phyloP scores from a whole-genome alignment of 257 asterid genomes.

The Salvia rosmarinus region DNA sequence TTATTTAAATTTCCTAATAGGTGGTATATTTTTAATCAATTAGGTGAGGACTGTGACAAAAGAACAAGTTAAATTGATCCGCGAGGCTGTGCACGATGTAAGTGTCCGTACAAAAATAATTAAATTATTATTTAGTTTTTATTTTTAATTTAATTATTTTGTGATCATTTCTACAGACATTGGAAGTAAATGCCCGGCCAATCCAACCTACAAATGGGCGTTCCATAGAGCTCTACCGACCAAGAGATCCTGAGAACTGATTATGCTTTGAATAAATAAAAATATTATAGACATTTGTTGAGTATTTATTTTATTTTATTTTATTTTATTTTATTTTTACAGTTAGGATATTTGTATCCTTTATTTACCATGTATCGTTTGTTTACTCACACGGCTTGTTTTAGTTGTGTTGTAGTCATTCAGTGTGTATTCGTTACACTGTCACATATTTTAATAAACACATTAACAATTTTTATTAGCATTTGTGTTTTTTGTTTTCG shows the following conservation, averaged over 20 bases:
- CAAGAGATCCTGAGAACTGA: constrained; percentile 25
- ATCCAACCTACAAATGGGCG: constrained; percentile 53
- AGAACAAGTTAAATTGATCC: constrained; percentile 55
- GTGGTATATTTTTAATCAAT: background rate
- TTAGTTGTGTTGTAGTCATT: background rate
- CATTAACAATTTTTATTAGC: background rate
- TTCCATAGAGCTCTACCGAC: constrained; percentile 44
- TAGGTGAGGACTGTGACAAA: constrained; percentile 64
- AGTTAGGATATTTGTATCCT: background rate
- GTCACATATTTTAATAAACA: background rate
- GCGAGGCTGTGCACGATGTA: constrained; percentile 59
- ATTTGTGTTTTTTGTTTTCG: background rate
- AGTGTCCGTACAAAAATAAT: background rate
- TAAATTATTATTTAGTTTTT: background rate
- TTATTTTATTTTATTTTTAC: background rate
- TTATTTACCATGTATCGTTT: background rate
- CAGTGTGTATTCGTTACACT: background rate
- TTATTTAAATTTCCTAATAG: background rate
- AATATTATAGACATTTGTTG: background rate
- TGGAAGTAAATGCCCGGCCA: constrained; percentile 62
- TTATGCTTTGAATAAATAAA: background rate
- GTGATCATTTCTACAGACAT: constrained; percentile 38
- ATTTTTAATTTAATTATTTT: background rate
- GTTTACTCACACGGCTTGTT: background rate
- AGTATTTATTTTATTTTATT: background rate